Base-by-base conservation (phyloP, 2,329 filamentous ascomycete genomes). In the Penicillium sp. region DNA sequence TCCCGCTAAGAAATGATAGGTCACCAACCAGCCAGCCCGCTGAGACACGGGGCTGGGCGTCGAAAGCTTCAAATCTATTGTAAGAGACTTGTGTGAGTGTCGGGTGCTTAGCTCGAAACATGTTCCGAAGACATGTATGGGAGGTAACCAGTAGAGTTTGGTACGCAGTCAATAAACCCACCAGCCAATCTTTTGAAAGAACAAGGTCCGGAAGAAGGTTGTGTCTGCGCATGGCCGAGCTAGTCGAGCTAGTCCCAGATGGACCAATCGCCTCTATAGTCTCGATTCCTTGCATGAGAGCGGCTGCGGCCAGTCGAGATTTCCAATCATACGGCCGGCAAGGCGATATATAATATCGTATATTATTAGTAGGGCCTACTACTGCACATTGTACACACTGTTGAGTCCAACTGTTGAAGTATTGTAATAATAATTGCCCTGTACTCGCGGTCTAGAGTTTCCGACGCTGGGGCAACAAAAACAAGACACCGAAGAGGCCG, bases 221-320 rank as follows among this genome's bases (percentile, higher is more conserved):
- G 50, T 47, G 44, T 54, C 51, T 49, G 46, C 19, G 24, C 39
- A 33, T 27, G 50, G 37, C 31, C 24, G 40, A 61, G 40, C 55
- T 56, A 55, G 55, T 58, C 27, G 13, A 59, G 52, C 31, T 46
- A 55, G 24, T 57, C 46, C 39, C 2, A 46, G 57, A 60, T 59
- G 55, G 60, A 53, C 66, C 66, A 66, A 68, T 67, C 54, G 60
- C 47, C 58, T 60, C 57, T 60, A 56, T 54, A 52, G 54, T 41
- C 58, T 64, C 52, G 49, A 62, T 60, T 64, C 62, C 64, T 68
- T 68, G 62, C 66, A 65, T 65, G 44, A 59, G 51, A 59, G 31
- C 18, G 24, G 52, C 33, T 36, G 27, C 41, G 33, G 35, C 49
- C 49, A 39, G 49, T 35, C 49, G 19, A 51, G 35, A 46, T 44